Conservation (phyloP, 1,284 basidiomycete species). For the Apiotrichum siamense region DNA sequence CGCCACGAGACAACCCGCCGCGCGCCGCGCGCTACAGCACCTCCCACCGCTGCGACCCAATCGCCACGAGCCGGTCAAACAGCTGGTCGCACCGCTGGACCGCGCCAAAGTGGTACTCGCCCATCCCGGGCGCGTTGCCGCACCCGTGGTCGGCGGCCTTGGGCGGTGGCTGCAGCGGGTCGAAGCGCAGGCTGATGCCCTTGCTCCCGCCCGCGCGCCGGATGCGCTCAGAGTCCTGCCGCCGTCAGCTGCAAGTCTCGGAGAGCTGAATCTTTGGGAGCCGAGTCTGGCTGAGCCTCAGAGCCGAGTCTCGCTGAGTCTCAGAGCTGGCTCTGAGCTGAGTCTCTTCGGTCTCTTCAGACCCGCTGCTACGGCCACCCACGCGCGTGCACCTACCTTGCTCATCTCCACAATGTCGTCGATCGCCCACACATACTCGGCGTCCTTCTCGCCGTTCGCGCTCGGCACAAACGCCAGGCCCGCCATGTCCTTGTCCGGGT, state of each 20-base stretch:
- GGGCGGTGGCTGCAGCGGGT: neutral
- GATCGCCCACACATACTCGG: conserved; percentile 1
- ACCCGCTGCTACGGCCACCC: too few relatives aligned
- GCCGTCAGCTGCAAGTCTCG: too few relatives aligned
- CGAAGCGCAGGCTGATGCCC: conserved; percentile 33
- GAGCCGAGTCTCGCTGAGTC: too few relatives aligned
- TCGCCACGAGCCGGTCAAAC: conserved; percentile 46
- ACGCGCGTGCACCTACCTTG: too few relatives aligned
- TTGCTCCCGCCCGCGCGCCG: too few relatives aligned
- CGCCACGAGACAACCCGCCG: too few relatives aligned
- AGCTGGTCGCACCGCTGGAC: conserved; percentile 48
- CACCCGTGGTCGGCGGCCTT: neutral
- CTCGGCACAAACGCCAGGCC: neutral
- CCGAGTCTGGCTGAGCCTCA: too few relatives aligned
- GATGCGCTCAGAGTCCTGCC: too few relatives aligned
- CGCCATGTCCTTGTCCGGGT: neutral
- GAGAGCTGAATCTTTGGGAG: too few relatives aligned
- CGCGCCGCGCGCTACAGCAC: conserved; percentile 41
- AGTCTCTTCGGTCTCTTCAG: neutral
- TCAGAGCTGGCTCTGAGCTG: conserved; percentile 16
- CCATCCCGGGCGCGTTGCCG: neutral
- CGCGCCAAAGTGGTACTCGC: conserved; percentile 37
- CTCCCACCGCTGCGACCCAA: conserved; percentile 48
- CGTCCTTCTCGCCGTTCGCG: neutral
- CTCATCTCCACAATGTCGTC: conserved; percentile 6